Base-by-base conservation (phyloP, 805 yeast genomes). In the Candida wancherniae region DNA sequence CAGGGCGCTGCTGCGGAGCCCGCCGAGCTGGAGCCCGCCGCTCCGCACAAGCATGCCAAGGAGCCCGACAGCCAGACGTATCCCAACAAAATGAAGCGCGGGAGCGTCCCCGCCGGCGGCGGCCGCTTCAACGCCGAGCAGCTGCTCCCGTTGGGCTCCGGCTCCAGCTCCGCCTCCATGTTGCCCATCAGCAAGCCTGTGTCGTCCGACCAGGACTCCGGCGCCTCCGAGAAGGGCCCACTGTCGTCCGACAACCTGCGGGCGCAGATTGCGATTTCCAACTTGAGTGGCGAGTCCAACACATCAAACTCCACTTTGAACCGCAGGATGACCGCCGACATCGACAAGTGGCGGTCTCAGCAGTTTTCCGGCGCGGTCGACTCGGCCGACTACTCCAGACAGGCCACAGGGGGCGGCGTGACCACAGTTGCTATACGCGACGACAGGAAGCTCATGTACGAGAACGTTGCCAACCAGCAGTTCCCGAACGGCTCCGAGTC, bases 111-210 rank as follows among this genome's bases (percentile, higher is more conserved):
- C 3, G 26, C 31, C 12, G 23, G 26, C 5, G 34, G 30, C 4
- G 24, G 27, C 13, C 19, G 31, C 5, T 37, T 33, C 16, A 37
- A 37, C 24, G 33, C 33, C 12, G 41, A 37, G 21, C 41, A 37
- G 28, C 41, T 37, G 41, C 22, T 37, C 15, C 41, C 41, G n/a
- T 35, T 37, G n/a, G 37, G 32, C 15, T 29, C 41, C n/a, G 37
- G 25, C 11, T 33, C 32, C 8, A 28, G 36, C 23, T 24, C 34
- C 18, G 22, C 19, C 13, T 39, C 36, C 10, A 21, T 27, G 17
- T 37, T 38, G 19, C 32, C 34, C 9, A 34, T 31, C 7, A 34
- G 24, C 3, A 29, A 22, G 22, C 7, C 29, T 3, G 12, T 24
- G 7, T 6, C 10, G 13, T 26, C 35, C 3, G 32, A 33, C 16